Evolutionary conservation across 768 basidiomycete genomes (phyloP).

Genomic region (Lactifluus subvellereus): DNA sequence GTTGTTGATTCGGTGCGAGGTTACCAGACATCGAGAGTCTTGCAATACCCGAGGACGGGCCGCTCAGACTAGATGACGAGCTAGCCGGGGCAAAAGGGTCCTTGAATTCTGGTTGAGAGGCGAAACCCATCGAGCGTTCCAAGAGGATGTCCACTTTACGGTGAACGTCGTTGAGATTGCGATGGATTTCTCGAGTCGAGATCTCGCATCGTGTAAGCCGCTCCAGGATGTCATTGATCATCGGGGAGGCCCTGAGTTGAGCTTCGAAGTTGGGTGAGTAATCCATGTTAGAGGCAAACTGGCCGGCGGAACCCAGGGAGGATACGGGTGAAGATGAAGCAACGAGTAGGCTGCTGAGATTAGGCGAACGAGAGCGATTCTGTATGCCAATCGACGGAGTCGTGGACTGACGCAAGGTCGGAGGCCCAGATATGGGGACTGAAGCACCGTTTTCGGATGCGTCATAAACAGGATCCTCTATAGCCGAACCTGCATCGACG

Average conservation of each 20-base stretch:
- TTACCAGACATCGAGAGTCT: slow-evolving; percentile 61
- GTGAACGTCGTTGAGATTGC: slow-evolving; percentile 65
- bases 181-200: slow-evolving; percentile 64
- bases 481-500: slow-evolving; percentile 19
- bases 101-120: slow-evolving; percentile 62
- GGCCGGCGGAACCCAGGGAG: slow-evolving; percentile 69
- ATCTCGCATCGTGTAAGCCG: slow-evolving; percentile 68
- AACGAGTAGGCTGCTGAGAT: slow-evolving; percentile 43
- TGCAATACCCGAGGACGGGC: slow-evolving; percentile 38
- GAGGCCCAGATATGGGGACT: slow-evolving; percentile 12
- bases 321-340: slow-evolving; percentile 72
- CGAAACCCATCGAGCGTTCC: slow-evolving; percentile 51
- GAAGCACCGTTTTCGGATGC: slow-evolving; percentile 16
- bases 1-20: slow-evolving; percentile 64
- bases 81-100: slow-evolving; percentile 62
- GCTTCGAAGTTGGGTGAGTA: slow-evolving; percentile 52
- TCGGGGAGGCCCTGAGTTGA: slow-evolving; percentile 68
- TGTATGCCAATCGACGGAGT: slow-evolving; percentile 24
- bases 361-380: slow-evolving; percentile 34
- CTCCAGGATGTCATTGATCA: slow-evolving; percentile 71
- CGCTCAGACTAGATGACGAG: slow-evolving; percentile 23
- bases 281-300: slow-evolving; percentile 47
- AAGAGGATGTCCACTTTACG: slow-evolving; percentile 74
- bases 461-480: slow-evolving; percentile 11
- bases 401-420: slow-evolving; percentile 18